Conservation (phyloP, 2,329 filamentous ascomycete genomes). For the Trichoderma breve region DNA sequence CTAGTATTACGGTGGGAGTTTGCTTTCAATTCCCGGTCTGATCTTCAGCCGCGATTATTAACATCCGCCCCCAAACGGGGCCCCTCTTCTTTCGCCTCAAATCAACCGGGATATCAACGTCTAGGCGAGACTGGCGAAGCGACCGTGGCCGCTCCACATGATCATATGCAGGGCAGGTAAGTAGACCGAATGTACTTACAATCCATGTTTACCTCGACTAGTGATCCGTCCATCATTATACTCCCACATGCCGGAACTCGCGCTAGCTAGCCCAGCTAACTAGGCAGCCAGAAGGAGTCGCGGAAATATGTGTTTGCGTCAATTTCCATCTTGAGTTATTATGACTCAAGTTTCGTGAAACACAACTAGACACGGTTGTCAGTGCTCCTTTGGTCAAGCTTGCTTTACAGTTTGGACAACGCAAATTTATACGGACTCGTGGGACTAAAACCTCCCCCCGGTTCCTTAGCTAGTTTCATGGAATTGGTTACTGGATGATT, state of each 20-base stretch:
- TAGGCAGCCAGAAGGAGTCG: background rate
- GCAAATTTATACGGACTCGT: background rate
- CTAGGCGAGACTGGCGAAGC: background rate
- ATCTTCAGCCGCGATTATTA: conserved; percentile 14
- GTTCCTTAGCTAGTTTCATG: background rate
- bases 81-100: conserved; percentile 12
- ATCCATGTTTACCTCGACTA: background rate
- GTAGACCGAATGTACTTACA: conserved; percentile 1
- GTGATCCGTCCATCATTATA: background rate
- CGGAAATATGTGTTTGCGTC: background rate
- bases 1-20: background rate
- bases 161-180: background rate
- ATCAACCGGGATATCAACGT: background rate
- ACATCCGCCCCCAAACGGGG: background rate
- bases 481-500: background rate
- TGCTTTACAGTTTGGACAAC: background rate
- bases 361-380: background rate
- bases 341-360: background rate
- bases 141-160: conserved; percentile 4
- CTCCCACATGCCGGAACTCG: background rate
- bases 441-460: background rate
- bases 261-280: background rate
- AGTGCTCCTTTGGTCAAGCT: background rate
- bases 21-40: background rate
- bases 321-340: background rate